Percentiles rank a stretch among this genome's conserved stretches.
phyloP scores from a whole-genome alignment of 2,329 filamentous ascomycete species.

The Aureobasidium sp. region DNA sequence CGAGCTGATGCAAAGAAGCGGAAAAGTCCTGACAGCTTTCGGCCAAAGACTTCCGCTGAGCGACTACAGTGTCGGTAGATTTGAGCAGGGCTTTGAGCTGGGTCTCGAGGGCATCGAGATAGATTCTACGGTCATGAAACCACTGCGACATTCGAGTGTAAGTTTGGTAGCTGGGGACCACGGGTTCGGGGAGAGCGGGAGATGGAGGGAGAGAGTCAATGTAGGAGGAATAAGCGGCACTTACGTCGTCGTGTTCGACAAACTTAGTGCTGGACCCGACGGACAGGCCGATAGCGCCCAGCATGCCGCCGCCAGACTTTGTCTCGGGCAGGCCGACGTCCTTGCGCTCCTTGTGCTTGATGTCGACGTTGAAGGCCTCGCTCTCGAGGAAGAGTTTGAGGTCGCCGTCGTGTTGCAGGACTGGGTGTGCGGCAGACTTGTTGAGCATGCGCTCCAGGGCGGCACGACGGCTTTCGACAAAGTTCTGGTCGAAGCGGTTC shows the following conservation, averaged over 20 bases:
- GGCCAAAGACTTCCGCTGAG: slow-evolving; percentile 84
- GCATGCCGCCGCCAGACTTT: slow-evolving; percentile 55
- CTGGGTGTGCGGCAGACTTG: slow-evolving; percentile 83
- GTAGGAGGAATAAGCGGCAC: slow-evolving; percentile 29
- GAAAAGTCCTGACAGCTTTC: slow-evolving; percentile 93
- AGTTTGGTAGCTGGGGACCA: slow-evolving; percentile 19
- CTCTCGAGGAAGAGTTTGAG: slow-evolving; percentile 96
- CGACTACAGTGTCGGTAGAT: slow-evolving; percentile 86
- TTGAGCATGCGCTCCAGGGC: slow-evolving; percentile 97
- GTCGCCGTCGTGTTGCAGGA: slow-evolving; percentile 86
- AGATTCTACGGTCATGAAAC: slow-evolving; percentile 95
- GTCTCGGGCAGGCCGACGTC: slow-evolving; percentile 63
- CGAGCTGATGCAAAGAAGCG: slow-evolving; percentile 82
- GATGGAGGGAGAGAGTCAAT: slow-evolving; percentile 16
- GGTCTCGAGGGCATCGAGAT: slow-evolving; percentile 86
- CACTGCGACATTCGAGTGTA: slow-evolving; percentile 49
- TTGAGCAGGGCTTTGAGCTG: slow-evolving; percentile 87
- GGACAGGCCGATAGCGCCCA: slow-evolving; percentile 74
- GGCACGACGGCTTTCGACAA: slow-evolving; percentile 85
- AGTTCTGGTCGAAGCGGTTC: slow-evolving; percentile 90
- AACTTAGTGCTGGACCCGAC: slow-evolving; percentile 76
- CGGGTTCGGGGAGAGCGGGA: background rate
- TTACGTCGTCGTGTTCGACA: slow-evolving; percentile 91
- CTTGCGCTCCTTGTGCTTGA: slow-evolving; percentile 94
- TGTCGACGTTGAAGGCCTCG: slow-evolving; percentile 88